Percentiles rank a stretch among this genome's conserved stretches.
phyloP scores from a whole-genome alignment of 306 rosid species.

The Biancaea sappan region DNA sequence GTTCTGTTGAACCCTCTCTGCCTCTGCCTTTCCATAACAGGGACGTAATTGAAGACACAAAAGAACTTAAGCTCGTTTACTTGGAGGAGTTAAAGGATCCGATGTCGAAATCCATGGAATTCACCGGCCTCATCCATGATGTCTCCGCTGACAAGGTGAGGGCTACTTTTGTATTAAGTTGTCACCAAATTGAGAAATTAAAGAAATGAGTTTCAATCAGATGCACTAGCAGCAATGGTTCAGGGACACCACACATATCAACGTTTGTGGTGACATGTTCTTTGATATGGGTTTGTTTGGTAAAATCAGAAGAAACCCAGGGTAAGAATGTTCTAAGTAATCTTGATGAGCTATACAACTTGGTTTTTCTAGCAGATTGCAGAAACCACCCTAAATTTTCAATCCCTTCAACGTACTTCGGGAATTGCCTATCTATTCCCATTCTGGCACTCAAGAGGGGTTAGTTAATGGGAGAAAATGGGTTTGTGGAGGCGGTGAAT shows the following conservation, averaged over 20 bases:
- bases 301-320: constrained; percentile 19
- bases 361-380: constrained; percentile 48
- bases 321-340: neutral
- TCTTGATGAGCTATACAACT: constrained; percentile 21
- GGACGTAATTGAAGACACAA: neutral
- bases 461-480: constrained; percentile 39
- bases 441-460: constrained; percentile 21
- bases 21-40: neutral
- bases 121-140: neutral
- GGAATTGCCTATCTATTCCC: constrained; percentile 37
- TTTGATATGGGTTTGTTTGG: constrained; percentile 34
- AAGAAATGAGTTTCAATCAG: neutral
- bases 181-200: neutral
- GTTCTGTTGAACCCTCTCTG: neutral
- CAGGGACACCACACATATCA: neutral
- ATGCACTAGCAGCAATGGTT: neutral
- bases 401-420: constrained; percentile 45
- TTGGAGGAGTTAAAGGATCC: neutral
- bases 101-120: neutral
- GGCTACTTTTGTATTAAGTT: neutral
- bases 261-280: constrained; percentile 23
- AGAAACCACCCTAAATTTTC: constrained; percentile 32
- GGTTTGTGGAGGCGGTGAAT: constrained; percentile 31
- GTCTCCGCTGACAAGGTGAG: neutral
- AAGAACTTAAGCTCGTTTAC: neutral